A percentile compares a stretch with the other conserved stretches of the same genome.
phyloP scores from a whole-genome alignment of 83 land plant genomes.

The Isoetes engelmannii region DNA sequence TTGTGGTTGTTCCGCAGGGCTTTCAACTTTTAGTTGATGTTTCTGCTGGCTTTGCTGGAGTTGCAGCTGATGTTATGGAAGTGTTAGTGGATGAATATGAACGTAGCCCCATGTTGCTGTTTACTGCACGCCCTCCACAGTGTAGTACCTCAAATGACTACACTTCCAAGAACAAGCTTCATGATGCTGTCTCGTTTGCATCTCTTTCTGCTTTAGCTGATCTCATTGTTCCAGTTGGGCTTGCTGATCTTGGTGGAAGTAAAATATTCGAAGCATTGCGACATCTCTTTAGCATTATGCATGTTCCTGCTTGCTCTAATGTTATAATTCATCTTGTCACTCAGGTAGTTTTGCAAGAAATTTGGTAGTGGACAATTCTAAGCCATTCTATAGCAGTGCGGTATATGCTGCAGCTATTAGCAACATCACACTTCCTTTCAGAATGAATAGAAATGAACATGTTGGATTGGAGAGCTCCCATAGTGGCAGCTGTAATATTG shows the following conservation, averaged over 20 bases:
- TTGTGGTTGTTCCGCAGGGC: constrained; percentile 43
- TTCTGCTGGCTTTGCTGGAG: constrained; percentile 71
- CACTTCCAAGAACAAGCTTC: constrained; percentile 38
- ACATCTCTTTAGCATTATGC: background rate
- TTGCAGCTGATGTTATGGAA: constrained; percentile 66
- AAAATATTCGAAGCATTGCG: constrained; percentile 1
- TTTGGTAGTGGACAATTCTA: constrained; percentile 34
- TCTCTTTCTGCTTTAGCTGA: constrained; percentile 47
- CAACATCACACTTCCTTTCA: constrained; percentile 56
- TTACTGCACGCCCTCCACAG: constrained; percentile 40
- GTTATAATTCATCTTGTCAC: background rate
- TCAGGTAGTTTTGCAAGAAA: constrained; percentile 45
- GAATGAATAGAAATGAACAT: constrained; percentile 58
- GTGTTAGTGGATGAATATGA: constrained; percentile 58
- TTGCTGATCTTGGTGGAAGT: constrained; percentile 52
- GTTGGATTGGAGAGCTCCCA: constrained; percentile 19
- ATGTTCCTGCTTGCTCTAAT: background rate
- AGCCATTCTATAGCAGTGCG: constrained; percentile 74
- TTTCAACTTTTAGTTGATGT: constrained; percentile 74
- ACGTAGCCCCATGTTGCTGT: constrained; percentile 48
- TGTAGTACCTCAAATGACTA: constrained; percentile 14
- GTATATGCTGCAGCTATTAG: constrained; percentile 78
- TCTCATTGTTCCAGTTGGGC: constrained; percentile 58
- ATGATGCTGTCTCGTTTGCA: constrained; percentile 74
- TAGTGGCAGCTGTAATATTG: constrained; percentile 54